A percentile compares a stretch with the other conserved stretches of the same genome.
Evolutionary conservation across 495 filamentous ascomycete genomes (phyloP).

Genomic region (Cercophora scortea): DNA sequence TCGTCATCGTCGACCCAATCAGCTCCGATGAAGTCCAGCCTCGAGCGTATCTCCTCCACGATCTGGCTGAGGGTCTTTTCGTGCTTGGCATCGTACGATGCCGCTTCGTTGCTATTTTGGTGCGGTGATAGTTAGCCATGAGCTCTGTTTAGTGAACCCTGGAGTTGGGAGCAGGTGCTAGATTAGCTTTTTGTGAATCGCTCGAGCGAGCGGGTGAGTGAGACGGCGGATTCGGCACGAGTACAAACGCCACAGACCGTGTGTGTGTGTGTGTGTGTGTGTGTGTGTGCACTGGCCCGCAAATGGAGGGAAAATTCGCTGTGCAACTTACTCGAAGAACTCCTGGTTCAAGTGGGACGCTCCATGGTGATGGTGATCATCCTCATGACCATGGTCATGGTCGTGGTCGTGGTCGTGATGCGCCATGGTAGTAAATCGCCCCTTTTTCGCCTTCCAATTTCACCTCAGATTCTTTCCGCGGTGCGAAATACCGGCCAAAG

Average conservation of each 20-base stretch:
- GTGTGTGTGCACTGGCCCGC: background rate
- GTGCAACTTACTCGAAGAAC: constrained; percentile 35
- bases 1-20: constrained; percentile 38
- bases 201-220: no score
- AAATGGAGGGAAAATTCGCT: background rate
- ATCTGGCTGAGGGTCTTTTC: constrained; percentile 28
- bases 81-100: constrained; percentile 33
- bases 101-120: constrained; percentile 27
- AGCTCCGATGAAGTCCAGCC: constrained; percentile 55
- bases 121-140: background rate
- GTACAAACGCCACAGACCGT: background rate
- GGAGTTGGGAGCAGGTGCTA: background rate
- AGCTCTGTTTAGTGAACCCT: background rate
- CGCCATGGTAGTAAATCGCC: no score
- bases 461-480: no score
- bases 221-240: no score
- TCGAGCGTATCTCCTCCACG: constrained; percentile 40
- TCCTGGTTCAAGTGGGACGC: constrained; percentile 30
- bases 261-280: no score
- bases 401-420: background rate
- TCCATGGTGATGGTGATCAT: background rate
- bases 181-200: no score
- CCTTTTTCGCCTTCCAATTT: no score
- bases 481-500: no score
- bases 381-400: background rate